Base-by-base conservation (phyloP, 177 flowering plant genomes). In the Tripterygium wilfordii region DNA sequence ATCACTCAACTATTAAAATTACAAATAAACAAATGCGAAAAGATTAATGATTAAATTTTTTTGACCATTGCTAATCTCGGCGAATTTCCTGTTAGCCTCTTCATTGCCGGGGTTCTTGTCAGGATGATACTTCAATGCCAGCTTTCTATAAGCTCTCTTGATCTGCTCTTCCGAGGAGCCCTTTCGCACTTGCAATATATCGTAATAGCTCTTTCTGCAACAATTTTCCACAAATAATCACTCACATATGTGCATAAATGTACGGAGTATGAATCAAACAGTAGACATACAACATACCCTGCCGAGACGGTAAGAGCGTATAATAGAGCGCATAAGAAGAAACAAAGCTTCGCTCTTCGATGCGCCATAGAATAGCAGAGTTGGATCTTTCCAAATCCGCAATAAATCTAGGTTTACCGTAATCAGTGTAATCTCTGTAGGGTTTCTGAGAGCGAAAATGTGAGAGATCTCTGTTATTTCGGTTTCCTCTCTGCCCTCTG, bases 161-260 rank as follows among this genome's bases (percentile, higher is more conserved):
- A 94, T 94, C 81, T 94, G 99, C 3, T 85, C 97, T 6, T 94
- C 99, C 6, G 96, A 64, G 4, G 99, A 92, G 26, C 97, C 80
- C 55, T 66, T 79, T 18, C 83, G 73, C 36, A 94, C 77, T 82
- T 90, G 99, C 65, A 94, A 54, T 22, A 87, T 54, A 43, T 94
- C 99, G 44, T 94, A 94, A 48, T 85, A 94, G 66, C 82, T 94
- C 74, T 90, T 90, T 73, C 99, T 92, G 68, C 29, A 54, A 17
- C 49, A 17, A 13, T 13, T 2, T 4, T 7, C 4, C 21, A 19
- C 40, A 2, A 19, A 38, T 38, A 10, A 38, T 12, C n/a, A n/a
- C n/a, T n/a, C n/a, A n/a, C n/a, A n/a, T n/a, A n/a, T n/a, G n/a
- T n/a, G n/a, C n/a, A n/a, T n/a, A n/a, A n/a, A n/a, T n/a, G n/a